phyloP scores from a whole-genome alignment of 129 eudicot species.

The Flaveria sonorensis region DNA sequence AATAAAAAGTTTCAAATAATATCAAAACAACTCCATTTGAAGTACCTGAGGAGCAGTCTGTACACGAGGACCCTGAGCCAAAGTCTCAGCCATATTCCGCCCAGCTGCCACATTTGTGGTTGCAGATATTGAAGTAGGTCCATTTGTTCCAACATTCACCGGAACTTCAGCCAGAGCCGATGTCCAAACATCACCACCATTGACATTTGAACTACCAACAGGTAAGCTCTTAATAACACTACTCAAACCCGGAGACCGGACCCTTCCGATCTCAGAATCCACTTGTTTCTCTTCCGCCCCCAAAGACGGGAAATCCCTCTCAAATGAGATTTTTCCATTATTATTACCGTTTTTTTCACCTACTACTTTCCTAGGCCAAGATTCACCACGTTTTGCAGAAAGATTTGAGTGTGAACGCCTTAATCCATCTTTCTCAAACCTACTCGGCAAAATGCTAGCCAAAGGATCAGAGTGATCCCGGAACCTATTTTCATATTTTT shows the following conservation, averaged over 20 bases:
- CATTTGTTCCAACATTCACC: slow-evolving; percentile 52
- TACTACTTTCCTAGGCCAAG: slow-evolving; percentile 51
- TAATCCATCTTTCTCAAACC: slow-evolving; percentile 68
- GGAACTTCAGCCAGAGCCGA: slow-evolving; percentile 97
- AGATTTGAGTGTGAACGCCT: slow-evolving; percentile 81
- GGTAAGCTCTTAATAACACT: slow-evolving; percentile 70
- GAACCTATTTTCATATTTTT: slow-evolving; percentile 53
- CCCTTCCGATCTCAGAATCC: slow-evolving; percentile 60
- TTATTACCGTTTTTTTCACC: slow-evolving; percentile 38
- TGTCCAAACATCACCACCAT: slow-evolving; percentile 84
- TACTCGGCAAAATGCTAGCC: slow-evolving; percentile 46
- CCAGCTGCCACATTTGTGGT: slow-evolving; percentile 40
- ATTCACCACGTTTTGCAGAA: slow-evolving; percentile 63
- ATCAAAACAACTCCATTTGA: background rate
- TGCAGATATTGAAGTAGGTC: slow-evolving; percentile 36
- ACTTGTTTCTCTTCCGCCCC: slow-evolving; percentile 72
- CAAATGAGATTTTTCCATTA: slow-evolving; percentile 58
- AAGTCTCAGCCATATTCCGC: slow-evolving; percentile 94
- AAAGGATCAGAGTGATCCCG: slow-evolving; percentile 59
- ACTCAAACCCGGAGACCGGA: slow-evolving; percentile 81
- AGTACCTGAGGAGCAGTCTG: slow-evolving; percentile 75
- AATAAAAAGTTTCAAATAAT: background rate
- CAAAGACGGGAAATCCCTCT: slow-evolving; percentile 79
- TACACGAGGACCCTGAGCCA: slow-evolving; percentile 77
- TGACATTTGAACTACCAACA: slow-evolving; percentile 47